These are phyloP conservation scores for Porodaedalea pini DNA, from an alignment of 1,284 basidiomycete species.

Conservation along the genomic window DNA sequence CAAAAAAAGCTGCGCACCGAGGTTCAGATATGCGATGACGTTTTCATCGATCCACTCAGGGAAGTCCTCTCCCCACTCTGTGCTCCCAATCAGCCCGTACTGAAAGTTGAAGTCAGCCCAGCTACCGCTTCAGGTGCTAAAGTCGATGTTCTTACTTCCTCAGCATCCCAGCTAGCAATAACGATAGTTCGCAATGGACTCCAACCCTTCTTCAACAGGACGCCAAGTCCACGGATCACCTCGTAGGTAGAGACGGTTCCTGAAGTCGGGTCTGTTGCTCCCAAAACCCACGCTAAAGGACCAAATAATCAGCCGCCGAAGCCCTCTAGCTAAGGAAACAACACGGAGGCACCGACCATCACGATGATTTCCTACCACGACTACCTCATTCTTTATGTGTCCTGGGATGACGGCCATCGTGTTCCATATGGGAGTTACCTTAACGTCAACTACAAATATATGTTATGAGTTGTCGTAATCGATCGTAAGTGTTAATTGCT, in stretches of 20 bases:
- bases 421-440: slow-evolving; percentile 68
- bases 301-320: neutral
- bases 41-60: slow-evolving; percentile 73
- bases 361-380: slow-evolving; percentile 83
- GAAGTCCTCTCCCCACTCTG: slow-evolving; percentile 90
- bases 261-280: slow-evolving; percentile 82
- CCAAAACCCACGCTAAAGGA: slow-evolving; percentile 43
- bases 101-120: slow-evolving; percentile 28
- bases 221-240: slow-evolving; percentile 76
- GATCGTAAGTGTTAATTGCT: slow-evolving; percentile 15
- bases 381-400: slow-evolving; percentile 80
- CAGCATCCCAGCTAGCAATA: slow-evolving; percentile 89
- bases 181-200: slow-evolving; percentile 84
- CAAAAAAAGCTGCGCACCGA: slow-evolving; percentile 45
- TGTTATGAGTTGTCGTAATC: neutral
- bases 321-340: neutral
- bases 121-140: neutral
- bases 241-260: slow-evolving; percentile 87
- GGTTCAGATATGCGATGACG: slow-evolving; percentile 84
- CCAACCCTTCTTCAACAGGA: slow-evolving; percentile 78
- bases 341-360: slow-evolving; percentile 53
- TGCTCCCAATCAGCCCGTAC: slow-evolving; percentile 86
- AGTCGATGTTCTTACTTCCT: slow-evolving; percentile 60
- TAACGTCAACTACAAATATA: slow-evolving; percentile 14
- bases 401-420: slow-evolving; percentile 89